Conservation (phyloP, 2,329 filamentous ascomycete genomes). For the Colletotrichum tamarilloi region DNA sequence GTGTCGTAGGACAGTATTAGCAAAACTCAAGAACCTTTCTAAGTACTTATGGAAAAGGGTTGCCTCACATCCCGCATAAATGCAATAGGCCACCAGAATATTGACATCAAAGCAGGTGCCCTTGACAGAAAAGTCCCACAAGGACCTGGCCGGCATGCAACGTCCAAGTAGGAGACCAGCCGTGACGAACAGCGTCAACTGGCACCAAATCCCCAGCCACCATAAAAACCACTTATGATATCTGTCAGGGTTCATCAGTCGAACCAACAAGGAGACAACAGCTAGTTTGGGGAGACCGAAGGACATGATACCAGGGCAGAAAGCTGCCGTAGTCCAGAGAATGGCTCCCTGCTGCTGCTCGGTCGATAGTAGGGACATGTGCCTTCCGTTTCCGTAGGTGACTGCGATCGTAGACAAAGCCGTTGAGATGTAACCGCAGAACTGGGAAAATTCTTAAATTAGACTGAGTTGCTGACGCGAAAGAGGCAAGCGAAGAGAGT, state of each 20-base stretch:
- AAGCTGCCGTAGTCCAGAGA: constrained; percentile 49
- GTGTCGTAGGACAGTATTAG: neutral
- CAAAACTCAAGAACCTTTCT: too few species aligned
- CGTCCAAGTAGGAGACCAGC: constrained; percentile 54
- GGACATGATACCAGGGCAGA: constrained; percentile 50
- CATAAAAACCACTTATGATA: constrained; percentile 50
- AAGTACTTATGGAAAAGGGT: too few species aligned
- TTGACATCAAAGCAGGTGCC: constrained; percentile 47
- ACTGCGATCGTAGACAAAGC: constrained; percentile 49
- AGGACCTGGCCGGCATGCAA: constrained; percentile 50
- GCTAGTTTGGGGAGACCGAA: constrained; percentile 56
- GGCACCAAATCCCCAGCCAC: constrained; percentile 45
- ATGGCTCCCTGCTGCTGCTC: constrained; percentile 44
- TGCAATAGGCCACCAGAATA: constrained; percentile 51
- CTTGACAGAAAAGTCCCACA: constrained; percentile 51
- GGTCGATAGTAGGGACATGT: constrained; percentile 45
- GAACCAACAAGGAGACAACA: constrained; percentile 50
- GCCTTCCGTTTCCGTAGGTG: constrained; percentile 50
- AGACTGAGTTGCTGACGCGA: neutral
- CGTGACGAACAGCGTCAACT: constrained; percentile 46
- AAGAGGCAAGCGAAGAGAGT: neutral
- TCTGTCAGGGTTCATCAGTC: constrained; percentile 49
- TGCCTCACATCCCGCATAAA: constrained; percentile 50
- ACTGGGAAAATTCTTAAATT: neutral
- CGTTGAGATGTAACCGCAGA: constrained; percentile 40